Evolutionary conservation across 208 protist genomes (phyloP), one percentile per base, ranked within the genome.

Genomic region (Acanthamoeba castellanii): DNA sequence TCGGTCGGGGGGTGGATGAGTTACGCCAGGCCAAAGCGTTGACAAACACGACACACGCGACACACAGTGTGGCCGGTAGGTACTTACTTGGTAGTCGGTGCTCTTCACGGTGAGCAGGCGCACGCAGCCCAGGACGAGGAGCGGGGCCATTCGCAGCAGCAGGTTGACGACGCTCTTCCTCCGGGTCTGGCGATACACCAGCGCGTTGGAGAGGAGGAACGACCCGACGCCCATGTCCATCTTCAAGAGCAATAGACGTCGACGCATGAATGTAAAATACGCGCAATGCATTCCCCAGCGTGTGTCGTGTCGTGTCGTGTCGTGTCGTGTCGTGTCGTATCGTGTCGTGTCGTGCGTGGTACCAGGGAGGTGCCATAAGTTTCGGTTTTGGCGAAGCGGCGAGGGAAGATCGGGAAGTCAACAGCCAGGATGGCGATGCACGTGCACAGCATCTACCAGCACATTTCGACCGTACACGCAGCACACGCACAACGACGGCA

Each of bases 141-240:
- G 95, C 27, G 84, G 84, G 13, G 42, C 8, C 13, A 34, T 34
- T 11, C 84, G 50, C 16, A 72, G 59, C 6, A 91, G 1, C 3
- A 45, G 32, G 7, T 22, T 16, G 1, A 91, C 0, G 18, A 91
- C 5, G 57, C 90, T 81, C 27, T 50, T 85, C 30, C 66, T 20
- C 32, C 42, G 64, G 27, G 78, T 20, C 34, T 95, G 57, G 34
- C 94, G 82, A 66, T 94, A 97, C 57, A 96, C 94, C 3, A 97
- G 59, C 45, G 94, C 92, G 52, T 88, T 92, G n/a, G 94, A 85
- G 16, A 98, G 87, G 20, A 98, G 88, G 82, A 98, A 97, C 27
- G 74, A 94, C 8, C 98, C 97, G n/a, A 98, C 97, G 32, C 98
- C 98, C 52, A 96, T 93, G 72, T 98, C 97, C 97, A 98, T 98